phyloP scores from a whole-genome alignment of 129 eudicot genomes.

The Chrysanthemum seticuspe region DNA sequence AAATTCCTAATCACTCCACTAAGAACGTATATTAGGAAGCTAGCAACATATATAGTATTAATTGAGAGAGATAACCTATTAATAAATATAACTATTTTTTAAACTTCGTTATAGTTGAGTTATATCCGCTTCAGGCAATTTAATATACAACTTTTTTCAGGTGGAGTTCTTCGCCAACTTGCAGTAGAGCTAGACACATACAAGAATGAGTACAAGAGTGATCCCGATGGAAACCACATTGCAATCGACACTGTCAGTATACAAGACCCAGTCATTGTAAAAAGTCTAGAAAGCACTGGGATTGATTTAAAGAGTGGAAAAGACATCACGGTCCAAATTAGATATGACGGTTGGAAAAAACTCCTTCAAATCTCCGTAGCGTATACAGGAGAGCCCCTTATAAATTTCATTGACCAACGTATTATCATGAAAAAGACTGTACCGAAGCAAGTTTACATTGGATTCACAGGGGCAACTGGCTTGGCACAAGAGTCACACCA shows the following conservation, averaged over 20 bases:
- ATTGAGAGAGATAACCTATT: too few relatives aligned
- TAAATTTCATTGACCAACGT: slow-evolving; percentile 34
- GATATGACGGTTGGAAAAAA: slow-evolving; percentile 55
- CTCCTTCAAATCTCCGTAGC: slow-evolving; percentile 36
- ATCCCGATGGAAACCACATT: slow-evolving; percentile 58
- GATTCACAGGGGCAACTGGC: slow-evolving; percentile 70
- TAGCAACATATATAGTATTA: too few relatives aligned
- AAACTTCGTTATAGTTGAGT: too few relatives aligned
- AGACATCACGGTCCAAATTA: slow-evolving; percentile 42
- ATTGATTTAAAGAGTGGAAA: slow-evolving; percentile 59
- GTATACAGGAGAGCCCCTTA: slow-evolving; percentile 40
- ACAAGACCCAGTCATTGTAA: slow-evolving; percentile 36
- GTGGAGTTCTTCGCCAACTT: slow-evolving; percentile 49
- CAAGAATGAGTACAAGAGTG: slow-evolving; percentile 54
- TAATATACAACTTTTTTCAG: slow-evolving; percentile 22
- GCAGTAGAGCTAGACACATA: slow-evolving; percentile 73
- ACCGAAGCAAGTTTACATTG: slow-evolving; percentile 47
- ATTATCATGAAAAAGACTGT: slow-evolving; percentile 50
- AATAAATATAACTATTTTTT: too few relatives aligned
- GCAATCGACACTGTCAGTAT: slow-evolving; percentile 60
- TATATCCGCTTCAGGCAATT: too few relatives aligned
- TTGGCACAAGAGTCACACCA: slow-evolving; percentile 46
- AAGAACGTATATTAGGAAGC: too few relatives aligned
- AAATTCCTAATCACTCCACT: too few relatives aligned
- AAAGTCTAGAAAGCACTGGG: slow-evolving; percentile 39